Percentiles rank a stretch among this genome's conserved stretches.
Evolutionary conservation across 2,329 filamentous ascomycete genomes (phyloP).

Genomic region (Ilyonectria destructans): DNA sequence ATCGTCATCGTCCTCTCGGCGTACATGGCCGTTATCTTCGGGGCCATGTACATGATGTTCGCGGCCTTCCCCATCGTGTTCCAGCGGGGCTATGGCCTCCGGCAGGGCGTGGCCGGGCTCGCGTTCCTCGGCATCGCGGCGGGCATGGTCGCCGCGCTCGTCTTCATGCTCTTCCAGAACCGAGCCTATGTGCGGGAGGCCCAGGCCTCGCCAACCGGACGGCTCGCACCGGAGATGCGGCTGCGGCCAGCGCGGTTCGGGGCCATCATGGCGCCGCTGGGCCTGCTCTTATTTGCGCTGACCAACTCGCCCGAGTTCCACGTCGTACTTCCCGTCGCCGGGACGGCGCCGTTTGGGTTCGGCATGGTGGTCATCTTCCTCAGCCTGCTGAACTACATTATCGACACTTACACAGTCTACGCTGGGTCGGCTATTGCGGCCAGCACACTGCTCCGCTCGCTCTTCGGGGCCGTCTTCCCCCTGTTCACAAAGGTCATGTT

Average conservation of each 20-base stretch:
- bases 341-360: background rate
- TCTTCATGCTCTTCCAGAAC: conserved; percentile 6
- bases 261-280: background rate
- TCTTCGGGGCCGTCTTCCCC: background rate
- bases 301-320: background rate
- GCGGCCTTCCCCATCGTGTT: conserved; percentile 12
- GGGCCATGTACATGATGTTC: conserved; percentile 11
- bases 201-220: background rate
- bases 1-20: conserved; percentile 3
- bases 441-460: background rate
- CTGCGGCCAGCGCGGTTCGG: background rate
- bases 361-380: background rate
- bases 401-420: background rate
- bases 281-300: background rate
- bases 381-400: background rate
- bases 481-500: background rate
- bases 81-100: background rate
- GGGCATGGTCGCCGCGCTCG: background rate
- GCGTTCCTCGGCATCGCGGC: conserved; percentile 6
- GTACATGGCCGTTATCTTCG: conserved; percentile 15
- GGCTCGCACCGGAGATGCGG: background rate
- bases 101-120: background rate
- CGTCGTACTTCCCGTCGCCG: background rate
- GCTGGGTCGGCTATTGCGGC: background rate
- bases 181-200: background rate